Conservation (phyloP, 1,139 yeast genomes). For the Spathaspora sp. region DNA sequence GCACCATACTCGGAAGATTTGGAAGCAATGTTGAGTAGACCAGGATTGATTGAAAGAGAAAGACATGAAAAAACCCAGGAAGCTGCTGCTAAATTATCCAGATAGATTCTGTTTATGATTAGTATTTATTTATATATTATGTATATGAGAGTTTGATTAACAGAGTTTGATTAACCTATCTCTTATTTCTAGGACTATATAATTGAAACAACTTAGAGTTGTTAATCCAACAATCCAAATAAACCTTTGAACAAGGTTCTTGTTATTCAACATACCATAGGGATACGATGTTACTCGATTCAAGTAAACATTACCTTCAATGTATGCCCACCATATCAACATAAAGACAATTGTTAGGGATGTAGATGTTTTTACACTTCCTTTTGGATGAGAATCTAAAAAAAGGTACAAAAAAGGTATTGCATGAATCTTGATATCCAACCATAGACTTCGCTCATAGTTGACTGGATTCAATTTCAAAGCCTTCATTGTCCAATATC, state of each 20-base stretch:
- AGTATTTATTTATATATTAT: slow-evolving; percentile 1
- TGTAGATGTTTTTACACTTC: slow-evolving; percentile 4
- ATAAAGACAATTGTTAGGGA: slow-evolving; percentile 8
- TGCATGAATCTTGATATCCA: slow-evolving; percentile 25
- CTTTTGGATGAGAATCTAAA: slow-evolving; percentile 1
- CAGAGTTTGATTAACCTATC: slow-evolving; percentile 5
- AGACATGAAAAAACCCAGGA: slow-evolving; percentile 46
- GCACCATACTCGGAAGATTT: slow-evolving; percentile 60
- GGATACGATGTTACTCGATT: slow-evolving; percentile 16
- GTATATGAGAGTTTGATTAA: neutral
- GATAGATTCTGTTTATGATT: slow-evolving; percentile 2
- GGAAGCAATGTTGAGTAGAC: slow-evolving; percentile 54
- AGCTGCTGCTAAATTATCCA: slow-evolving; percentile 21
- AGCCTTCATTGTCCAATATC: slow-evolving; percentile 22
- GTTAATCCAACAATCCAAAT: slow-evolving; percentile 9
- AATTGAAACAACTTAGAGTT: slow-evolving; percentile 10
- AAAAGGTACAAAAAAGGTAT: slow-evolving; percentile 19
- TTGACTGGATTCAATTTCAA: slow-evolving; percentile 21
- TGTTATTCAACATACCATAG: slow-evolving; percentile 20
- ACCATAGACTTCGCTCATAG: slow-evolving; percentile 15
- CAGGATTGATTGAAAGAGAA: slow-evolving; percentile 46
- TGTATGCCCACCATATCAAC: slow-evolving; percentile 11
- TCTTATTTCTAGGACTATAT: slow-evolving; percentile 9
- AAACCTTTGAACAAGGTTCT: slow-evolving; percentile 6
- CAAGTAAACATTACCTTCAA: slow-evolving; percentile 9